Percentiles rank a stretch among this genome's conserved stretches.
Conservation (phyloP, 2,329 filamentous ascomycete species). For the Coniochaeta sp. region DNA sequence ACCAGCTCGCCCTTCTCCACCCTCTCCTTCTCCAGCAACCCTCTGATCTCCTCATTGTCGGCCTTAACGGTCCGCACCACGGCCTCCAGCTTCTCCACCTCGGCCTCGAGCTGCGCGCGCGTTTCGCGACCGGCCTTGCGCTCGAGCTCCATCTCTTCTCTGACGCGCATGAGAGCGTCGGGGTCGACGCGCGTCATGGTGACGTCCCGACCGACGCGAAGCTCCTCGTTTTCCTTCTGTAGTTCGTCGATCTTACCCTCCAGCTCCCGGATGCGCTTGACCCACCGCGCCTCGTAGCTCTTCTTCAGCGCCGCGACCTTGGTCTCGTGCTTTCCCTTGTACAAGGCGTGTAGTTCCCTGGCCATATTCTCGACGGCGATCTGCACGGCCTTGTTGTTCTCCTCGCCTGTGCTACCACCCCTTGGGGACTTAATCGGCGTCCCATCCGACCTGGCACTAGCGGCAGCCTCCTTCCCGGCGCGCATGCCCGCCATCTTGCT, state of each 20-base stretch:
- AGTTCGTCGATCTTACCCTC: constrained; percentile 65
- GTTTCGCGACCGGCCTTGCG: constrained; percentile 52
- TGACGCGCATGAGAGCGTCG: constrained; percentile 25
- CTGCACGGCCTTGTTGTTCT: constrained; percentile 58
- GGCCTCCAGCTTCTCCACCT: constrained; percentile 67
- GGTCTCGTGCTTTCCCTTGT: constrained; percentile 95
- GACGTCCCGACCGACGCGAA: constrained; percentile 58
- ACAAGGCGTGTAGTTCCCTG: constrained; percentile 84
- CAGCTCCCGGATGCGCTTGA: constrained; percentile 78
- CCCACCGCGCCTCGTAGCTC: constrained; percentile 79
- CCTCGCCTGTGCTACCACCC: constrained; percentile 16
- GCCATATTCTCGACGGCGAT: constrained; percentile 84
- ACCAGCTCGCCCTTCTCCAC: constrained; percentile 82
- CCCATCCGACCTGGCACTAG: constrained; percentile 11
- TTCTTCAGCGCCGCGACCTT: constrained; percentile 89
- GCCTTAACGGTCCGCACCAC: constrained; percentile 63
- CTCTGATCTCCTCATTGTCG: constrained; percentile 60
- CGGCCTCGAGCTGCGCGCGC: constrained; percentile 63
- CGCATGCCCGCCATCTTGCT: constrained; percentile 69
- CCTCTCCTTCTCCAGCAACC: constrained; percentile 64
- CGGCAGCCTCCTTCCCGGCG: constrained; percentile 45
- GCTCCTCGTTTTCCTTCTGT: constrained; percentile 65
- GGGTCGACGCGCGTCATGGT: constrained; percentile 55
- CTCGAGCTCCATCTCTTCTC: constrained; percentile 36
- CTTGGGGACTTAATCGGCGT: constrained; percentile 21